Evolutionary conservation across 352 stramenopile species (phyloP).

Genomic region (Globisporangium takayamanum): DNA sequence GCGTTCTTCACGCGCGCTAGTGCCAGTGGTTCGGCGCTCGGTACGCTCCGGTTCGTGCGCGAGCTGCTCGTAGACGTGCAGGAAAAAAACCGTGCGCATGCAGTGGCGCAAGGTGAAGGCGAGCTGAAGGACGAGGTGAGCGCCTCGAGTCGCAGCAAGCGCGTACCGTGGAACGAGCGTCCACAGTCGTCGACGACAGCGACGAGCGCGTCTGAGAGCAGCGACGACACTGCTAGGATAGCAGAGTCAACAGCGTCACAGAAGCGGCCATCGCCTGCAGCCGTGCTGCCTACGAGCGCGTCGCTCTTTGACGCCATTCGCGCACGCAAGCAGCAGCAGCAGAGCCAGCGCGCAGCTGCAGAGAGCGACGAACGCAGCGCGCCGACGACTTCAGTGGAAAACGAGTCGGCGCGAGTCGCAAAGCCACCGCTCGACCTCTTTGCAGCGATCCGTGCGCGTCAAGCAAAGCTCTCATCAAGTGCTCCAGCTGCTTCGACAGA

Average conservation of each 20-base stretch:
- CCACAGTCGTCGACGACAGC: too few relatives aligned
- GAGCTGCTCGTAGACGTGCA: constrained; percentile 39
- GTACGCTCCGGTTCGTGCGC: constrained; percentile 18
- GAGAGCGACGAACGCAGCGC: neutral
- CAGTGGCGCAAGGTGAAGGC: neutral
- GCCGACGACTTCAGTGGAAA: neutral
- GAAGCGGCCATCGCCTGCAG: neutral
- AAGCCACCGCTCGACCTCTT: constrained; percentile 39
- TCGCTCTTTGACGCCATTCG: constrained; percentile 45
- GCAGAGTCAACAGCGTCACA: neutral
- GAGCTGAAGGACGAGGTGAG: neutral
- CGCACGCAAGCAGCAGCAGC: constrained; percentile 22
- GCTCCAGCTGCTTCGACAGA: neutral
- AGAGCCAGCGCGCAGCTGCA: neutral
- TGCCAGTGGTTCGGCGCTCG: neutral
- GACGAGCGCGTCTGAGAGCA: neutral
- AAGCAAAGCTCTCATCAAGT: constrained; percentile 6
- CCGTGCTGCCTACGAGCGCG: constrained; percentile 21
- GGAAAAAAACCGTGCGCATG: constrained; percentile 23
- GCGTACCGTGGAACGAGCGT: constrained; percentile 29
- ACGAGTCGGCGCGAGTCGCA: constrained; percentile 3
- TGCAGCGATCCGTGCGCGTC: constrained; percentile 55
- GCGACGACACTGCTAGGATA: constrained; percentile 1
- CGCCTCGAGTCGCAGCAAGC: constrained; percentile 7
- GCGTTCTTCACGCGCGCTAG: neutral